Percentiles rank a stretch among this genome's conserved stretches.
These are phyloP conservation scores for Cucurbita pepo DNA, from an alignment of 306 rosid genomes.

Conservation along the genomic window DNA sequence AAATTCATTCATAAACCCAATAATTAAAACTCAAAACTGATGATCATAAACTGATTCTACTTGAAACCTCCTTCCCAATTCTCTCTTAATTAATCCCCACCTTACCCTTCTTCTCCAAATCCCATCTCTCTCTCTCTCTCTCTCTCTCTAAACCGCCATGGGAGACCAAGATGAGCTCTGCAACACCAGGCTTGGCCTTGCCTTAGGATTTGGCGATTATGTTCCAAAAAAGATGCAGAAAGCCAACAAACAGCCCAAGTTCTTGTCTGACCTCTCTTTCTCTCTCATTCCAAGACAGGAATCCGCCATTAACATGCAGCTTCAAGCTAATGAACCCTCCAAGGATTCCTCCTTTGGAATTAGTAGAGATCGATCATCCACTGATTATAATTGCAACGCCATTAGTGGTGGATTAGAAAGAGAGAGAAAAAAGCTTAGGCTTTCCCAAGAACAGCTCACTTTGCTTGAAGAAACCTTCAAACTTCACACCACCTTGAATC, in stretches of 20 bases:
- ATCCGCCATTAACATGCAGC: background rate
- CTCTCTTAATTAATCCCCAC: background rate
- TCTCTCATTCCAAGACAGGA: conserved; percentile 1
- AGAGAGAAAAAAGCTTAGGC: conserved; percentile 51
- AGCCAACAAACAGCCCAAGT: background rate
- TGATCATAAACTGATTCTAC: background rate
- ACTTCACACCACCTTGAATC: conserved; percentile 45
- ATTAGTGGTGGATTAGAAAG: background rate
- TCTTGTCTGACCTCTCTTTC: background rate
- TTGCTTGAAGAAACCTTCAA: conserved; percentile 62
- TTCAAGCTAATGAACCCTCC: too few species aligned
- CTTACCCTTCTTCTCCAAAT: background rate
- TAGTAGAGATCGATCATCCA: background rate
- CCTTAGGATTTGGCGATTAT: conserved; percentile 35
- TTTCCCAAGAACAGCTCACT: conserved; percentile 52
- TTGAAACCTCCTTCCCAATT: background rate
- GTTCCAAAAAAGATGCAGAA: conserved; percentile 12
- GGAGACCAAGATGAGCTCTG: conserved; percentile 24
- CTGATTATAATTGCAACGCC: background rate
- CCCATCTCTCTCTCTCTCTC: background rate
- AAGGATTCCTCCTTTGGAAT: background rate
- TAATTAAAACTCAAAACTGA: background rate
- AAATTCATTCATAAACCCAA: background rate
- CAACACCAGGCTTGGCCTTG: conserved; percentile 24
- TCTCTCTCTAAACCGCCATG: conserved; percentile 16